Conservation (phyloP, 495 filamentous ascomycete genomes). For the Friedmanniomyces simplex region DNA sequence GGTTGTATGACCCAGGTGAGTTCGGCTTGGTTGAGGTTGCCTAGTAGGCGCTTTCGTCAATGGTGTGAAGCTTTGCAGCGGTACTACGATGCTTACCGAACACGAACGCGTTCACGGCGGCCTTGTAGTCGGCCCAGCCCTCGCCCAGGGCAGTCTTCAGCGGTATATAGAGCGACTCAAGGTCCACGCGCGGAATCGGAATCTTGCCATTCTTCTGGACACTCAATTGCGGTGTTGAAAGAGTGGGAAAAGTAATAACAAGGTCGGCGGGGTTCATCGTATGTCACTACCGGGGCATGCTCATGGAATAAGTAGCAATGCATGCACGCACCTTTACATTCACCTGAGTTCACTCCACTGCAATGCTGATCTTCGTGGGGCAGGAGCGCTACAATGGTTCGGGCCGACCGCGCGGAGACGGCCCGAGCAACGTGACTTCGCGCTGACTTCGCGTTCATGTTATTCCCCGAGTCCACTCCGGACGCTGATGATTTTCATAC, state of each 20-base stretch:
- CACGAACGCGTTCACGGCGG: conserved; percentile 66
- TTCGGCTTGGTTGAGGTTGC: conserved; percentile 76
- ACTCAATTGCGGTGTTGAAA: conserved; percentile 13
- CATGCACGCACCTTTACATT: too few relatives aligned
- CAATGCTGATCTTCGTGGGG: too few relatives aligned
- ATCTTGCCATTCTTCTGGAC: conserved; percentile 12
- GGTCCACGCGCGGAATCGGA: conserved; percentile 62
- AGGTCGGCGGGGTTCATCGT: conserved; percentile 24
- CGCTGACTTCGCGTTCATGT: too few relatives aligned
- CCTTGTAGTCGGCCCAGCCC: conserved; percentile 82
- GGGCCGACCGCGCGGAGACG: too few relatives aligned
- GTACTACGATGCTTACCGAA: conserved; percentile 52
- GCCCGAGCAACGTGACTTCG: too few relatives aligned
- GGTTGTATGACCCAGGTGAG: conserved; percentile 64
- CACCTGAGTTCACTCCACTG: too few relatives aligned
- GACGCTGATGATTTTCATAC: too few relatives aligned
- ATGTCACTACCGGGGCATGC: too few relatives aligned
- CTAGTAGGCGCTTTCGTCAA: conserved; percentile 34
- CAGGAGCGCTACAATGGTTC: too few relatives aligned
- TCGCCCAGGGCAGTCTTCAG: conserved; percentile 74
- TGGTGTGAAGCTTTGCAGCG: conserved; percentile 5
- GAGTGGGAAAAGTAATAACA: conserved; percentile 10
- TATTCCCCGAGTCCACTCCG: too few relatives aligned
- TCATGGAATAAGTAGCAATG: too few relatives aligned
- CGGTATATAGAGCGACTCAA: conserved; percentile 79